These are phyloP conservation scores for Fusarium sp. DNA, from an alignment of 2,329 filamentous ascomycete species.

Conservation along the genomic window DNA sequence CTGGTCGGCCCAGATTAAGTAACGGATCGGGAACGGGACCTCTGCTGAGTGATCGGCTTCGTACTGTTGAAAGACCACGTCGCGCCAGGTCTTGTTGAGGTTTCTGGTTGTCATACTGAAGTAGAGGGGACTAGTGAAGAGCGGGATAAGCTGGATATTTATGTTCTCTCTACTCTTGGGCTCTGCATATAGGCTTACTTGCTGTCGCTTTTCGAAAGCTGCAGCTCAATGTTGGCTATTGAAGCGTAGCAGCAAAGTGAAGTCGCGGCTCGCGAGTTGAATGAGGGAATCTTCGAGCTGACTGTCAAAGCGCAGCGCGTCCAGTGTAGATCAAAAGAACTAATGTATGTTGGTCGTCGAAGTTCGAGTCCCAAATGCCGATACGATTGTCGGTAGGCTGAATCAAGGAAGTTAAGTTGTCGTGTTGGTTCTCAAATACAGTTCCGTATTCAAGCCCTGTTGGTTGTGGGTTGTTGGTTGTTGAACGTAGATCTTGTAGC, in stretches of 20 bases:
- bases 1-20: slow-evolving; percentile 9
- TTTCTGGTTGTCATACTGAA: slow-evolving; percentile 30
- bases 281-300: background rate
- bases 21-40: slow-evolving; percentile 43
- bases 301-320: background rate
- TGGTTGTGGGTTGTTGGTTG: background rate
- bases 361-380: accelerated
- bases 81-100: slow-evolving; percentile 32
- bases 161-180: background rate
- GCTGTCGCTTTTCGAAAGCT: background rate
- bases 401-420: background rate
- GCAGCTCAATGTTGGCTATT: background rate
- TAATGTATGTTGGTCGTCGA: background rate
- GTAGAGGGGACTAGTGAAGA: background rate
- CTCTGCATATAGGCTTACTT: accelerated
- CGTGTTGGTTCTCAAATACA: background rate
- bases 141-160: background rate
- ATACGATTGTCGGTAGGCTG: background rate
- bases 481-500: background rate
- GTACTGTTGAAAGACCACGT: slow-evolving; percentile 25
- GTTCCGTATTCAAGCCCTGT: background rate
- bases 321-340: background rate
- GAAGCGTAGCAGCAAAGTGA: background rate
- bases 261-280: background rate
- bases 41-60: slow-evolving; percentile 36